A percentile compares a stretch with the other conserved stretches of the same genome.
Evolutionary conservation across 1,284 basidiomycete species (phyloP).

Genomic region (Vanrija pseudolonga): DNA sequence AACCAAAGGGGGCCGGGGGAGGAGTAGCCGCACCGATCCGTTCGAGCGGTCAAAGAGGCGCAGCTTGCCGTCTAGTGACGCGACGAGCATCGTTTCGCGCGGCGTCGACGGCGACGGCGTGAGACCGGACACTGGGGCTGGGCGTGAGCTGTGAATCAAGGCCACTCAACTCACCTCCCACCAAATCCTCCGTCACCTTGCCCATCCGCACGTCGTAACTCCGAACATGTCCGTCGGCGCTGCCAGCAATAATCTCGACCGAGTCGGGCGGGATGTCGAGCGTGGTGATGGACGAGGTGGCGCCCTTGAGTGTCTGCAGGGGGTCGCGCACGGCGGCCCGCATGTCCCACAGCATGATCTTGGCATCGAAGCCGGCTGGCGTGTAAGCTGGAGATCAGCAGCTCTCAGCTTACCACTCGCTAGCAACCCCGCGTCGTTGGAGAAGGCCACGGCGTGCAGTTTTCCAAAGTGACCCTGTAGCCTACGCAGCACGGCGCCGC

Average conservation of each 20-base stretch:
- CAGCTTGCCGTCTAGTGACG: constrained; percentile 76
- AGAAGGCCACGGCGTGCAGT: constrained; percentile 83
- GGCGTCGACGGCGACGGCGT: constrained; percentile 57
- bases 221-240: constrained; percentile 85
- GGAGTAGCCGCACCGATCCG: constrained; percentile 59
- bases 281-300: constrained; percentile 81
- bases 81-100: constrained; percentile 72
- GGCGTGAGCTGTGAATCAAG: background rate
- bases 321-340: constrained; percentile 73
- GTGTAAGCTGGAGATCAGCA: background rate
- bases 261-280: constrained; percentile 58
- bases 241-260: constrained; percentile 70
- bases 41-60: constrained; percentile 79
- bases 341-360: constrained; percentile 84
- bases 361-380: constrained; percentile 63
- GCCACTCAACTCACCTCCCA: constrained; percentile 70
- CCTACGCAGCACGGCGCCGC: constrained; percentile 73
- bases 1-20: too few species aligned
- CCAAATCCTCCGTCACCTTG: constrained; percentile 77
- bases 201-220: constrained; percentile 93
- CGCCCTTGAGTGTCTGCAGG: constrained; percentile 88
- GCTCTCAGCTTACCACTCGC: constrained; percentile 64
- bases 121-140: constrained; percentile 76
- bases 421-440: constrained; percentile 71
- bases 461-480: constrained; percentile 85